Base-by-base conservation (phyloP, 2,329 filamentous ascomycete species). In the Stachybotrys echinatus region DNA sequence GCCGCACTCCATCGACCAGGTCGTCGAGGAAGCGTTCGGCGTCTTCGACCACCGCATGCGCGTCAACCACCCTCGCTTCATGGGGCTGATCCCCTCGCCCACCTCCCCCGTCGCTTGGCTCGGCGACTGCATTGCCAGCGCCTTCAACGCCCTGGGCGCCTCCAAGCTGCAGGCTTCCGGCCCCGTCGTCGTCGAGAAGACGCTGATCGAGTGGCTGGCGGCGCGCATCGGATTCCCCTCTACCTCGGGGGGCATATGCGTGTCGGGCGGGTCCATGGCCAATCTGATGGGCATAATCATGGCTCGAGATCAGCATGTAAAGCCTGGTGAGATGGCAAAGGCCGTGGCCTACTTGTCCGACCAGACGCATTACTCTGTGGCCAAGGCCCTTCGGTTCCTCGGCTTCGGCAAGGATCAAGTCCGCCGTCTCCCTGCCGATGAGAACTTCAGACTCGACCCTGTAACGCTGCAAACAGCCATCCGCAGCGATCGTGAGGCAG, bases 261-360 rank as follows among this genome's bases (percentile, higher is more conserved):
- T 62, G 7, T 62, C 59, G 1, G 60, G 58, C 2, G 60, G 58
- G 5, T 58, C 57, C n/a, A 59, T 62, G 51, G 60, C 56, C 19
- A 62, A 62, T 39, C 18, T 62, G 27, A 55, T 57, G 48, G 60
- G 52, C 1, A 53, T 62, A 17, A 50, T 59, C 2, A 40, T 58
- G 2, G 56, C 60, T 1, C 53, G 58, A 0, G 58, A 62, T 42
- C 49, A 48, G 0, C 49, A 46, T 21, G 47, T 62, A 2, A 50
- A 51, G 7, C 52, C 18, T 2, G 52, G 54, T 3, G 20, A 60
- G 19, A 23, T 42, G n/a, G 21, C 34, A 17, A 40, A 27, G 12
- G 55, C 44, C 17, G 52, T 57, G 6, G 52, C 52, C 12, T 57
- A 55, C n/a, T 21, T 51, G n/a, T 55, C 55, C 20, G 54, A 54